Evolutionary conservation across 2,329 filamentous ascomycete species (phyloP).

Genomic region (Aciculosporium take): DNA sequence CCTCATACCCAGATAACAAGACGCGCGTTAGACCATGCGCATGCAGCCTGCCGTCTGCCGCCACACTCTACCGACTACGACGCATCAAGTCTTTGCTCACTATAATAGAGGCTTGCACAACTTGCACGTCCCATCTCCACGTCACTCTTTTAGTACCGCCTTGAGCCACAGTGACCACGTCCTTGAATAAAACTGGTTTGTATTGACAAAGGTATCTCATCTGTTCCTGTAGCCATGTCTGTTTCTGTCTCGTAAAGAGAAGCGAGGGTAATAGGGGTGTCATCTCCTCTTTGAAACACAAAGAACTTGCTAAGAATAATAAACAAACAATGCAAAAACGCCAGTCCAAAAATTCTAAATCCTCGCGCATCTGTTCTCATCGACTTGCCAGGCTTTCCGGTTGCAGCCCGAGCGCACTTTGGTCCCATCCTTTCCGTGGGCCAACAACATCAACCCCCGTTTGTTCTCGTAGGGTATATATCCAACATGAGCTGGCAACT

Average conservation of each 20-base stretch:
- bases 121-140: no score
- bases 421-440: not conserved
- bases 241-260: conserved; percentile 15
- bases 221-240: conserved; percentile 22
- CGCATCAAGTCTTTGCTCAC: no score
- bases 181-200: conserved; percentile 1
- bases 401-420: not conserved
- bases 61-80: no score
- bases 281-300: conserved; percentile 10
- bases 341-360: conserved; percentile 5
- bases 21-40: no score
- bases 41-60: no score
- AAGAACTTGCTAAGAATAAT: conserved; percentile 14
- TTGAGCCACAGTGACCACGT: not conserved
- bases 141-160: not conserved
- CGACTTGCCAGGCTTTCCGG: not conserved
- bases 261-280: conserved; percentile 14
- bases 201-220: conserved; percentile 19
- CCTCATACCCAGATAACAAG: no score
- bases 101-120: no score
- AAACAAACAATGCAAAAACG: conserved; percentile 7
- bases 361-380: not conserved
- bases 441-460: no score
- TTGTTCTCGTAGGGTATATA: not conserved
- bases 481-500: not conserved